phyloP scores from a whole-genome alignment of 306 rosid species.

The Calophaca sinica region DNA sequence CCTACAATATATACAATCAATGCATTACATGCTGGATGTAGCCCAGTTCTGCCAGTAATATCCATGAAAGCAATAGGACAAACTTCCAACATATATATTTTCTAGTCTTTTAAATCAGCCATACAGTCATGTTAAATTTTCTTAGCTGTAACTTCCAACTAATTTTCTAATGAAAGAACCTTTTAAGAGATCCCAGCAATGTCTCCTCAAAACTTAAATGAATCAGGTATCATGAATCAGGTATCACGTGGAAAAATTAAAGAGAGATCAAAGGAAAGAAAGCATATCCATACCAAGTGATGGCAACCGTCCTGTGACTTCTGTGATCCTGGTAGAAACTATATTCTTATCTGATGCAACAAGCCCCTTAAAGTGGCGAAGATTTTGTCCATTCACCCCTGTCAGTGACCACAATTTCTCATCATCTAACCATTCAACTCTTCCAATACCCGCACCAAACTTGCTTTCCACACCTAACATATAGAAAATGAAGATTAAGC shows the following conservation, averaged over 20 bases:
- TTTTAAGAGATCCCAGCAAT: constrained; percentile 14
- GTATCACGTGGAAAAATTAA: constrained; percentile 37
- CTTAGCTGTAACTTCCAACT: no score
- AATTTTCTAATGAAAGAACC: constrained; percentile 4
- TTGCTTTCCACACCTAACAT: constrained; percentile 82
- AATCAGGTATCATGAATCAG: no score
- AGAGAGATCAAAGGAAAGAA: constrained; percentile 23
- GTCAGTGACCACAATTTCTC: constrained; percentile 75
- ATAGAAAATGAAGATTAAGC: constrained; percentile 22
- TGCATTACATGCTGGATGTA: no score
- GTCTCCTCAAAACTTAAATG: constrained; percentile 22
- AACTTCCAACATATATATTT: no score
- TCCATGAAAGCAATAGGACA: no score
- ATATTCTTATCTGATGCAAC: constrained; percentile 88
- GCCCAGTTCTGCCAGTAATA: no score
- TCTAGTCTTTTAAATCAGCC: no score
- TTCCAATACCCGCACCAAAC: constrained; percentile 72
- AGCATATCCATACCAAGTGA: constrained; percentile 79
- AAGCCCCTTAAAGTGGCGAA: constrained; percentile 83
- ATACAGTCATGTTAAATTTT: no score
- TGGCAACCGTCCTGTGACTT: constrained; percentile 68
- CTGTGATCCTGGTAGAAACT: constrained; percentile 66
- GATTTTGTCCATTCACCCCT: constrained; percentile 70
- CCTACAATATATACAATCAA: no score
- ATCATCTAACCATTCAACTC: constrained; percentile 75